Evolutionary conservation across 306 rosid genomes (phyloP), one percentile per base, ranked within the genome.

Genomic region (Lablab purpureus): DNA sequence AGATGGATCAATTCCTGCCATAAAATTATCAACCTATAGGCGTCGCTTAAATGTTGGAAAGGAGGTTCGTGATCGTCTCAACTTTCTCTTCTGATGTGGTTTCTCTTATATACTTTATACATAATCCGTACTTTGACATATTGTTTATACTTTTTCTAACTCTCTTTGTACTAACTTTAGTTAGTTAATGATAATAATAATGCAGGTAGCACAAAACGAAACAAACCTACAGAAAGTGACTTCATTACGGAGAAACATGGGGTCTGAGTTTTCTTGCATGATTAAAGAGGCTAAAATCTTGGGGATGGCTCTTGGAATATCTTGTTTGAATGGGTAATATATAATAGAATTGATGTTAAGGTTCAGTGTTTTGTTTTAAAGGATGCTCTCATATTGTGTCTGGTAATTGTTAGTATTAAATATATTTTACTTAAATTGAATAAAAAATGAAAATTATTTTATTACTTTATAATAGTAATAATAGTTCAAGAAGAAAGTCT

Each of bases 1-100:
- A 89, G 97, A 93, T 84, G 96, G 97, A 82, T 86, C 97, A n/a
- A 89, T 91, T 85, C 97, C 97, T 54, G 90, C 91, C 46, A 93
- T 93, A 4, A 93, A 93, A 62, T 43, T 91, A 45, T 69, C 94
- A 66, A 89, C 97, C 64, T 93, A 93, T 74, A 86, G 91, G 79
- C 89, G 90, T 28, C 97, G 97, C 67, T 85, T 93, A 76, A 89
- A 89, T 75, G 55, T 46, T 65, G 82, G 85, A 84, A 85, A 65
- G 66, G 93, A 87, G 88, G 96, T 93, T 81, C 76, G 88, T 79
- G 73, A 22, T 58, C 75, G 22, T 75, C 45, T 72, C 46, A 67
- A 22, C 51, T 75, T 32, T 37, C 17, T 34, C 23, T 56, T 34
- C 23, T 65, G 34, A 65, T 37, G 11, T 22, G 12, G 43, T 37